Evolutionary conservation across 2,329 filamentous ascomycete genomes (phyloP).

Genomic region (Scytalidium sp.): DNA sequence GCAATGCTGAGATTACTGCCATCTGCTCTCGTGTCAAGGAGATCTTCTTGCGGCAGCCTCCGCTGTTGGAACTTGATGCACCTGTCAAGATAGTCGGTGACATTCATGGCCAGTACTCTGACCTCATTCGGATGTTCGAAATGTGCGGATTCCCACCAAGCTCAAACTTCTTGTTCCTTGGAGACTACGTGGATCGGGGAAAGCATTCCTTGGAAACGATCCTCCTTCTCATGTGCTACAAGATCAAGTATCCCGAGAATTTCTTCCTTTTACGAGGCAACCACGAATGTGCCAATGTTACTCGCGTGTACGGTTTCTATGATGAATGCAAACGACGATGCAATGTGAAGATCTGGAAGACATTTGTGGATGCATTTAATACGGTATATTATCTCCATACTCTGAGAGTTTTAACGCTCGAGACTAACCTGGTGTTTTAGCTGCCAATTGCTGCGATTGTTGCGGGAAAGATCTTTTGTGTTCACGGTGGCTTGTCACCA

Average conservation of each 20-base stretch:
- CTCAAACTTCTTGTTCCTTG: conserved; percentile 90
- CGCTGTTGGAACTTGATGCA: conserved; percentile 84
- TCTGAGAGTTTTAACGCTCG: background rate
- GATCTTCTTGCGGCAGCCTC: conserved; percentile 86
- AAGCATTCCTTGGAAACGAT: conserved; percentile 97
- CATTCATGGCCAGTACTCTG: conserved; percentile 94
- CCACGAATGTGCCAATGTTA: conserved; percentile 96
- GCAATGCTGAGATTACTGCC: conserved; percentile 94
- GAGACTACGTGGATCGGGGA: conserved; percentile 94
- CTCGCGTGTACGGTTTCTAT: conserved; percentile 94
- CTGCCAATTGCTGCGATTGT: conserved; percentile 96
- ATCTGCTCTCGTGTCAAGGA: conserved; percentile 90
- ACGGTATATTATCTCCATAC: conserved; percentile 38
- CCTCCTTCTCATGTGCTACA: conserved; percentile 88
- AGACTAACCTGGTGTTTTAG: conserved; percentile 18
- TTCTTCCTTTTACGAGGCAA: conserved; percentile 95
- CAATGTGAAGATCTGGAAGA: conserved; percentile 98
- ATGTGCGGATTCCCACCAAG: conserved; percentile 96
- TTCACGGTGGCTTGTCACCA: conserved; percentile 91
- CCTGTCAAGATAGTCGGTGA: conserved; percentile 98
- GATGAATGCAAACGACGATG: conserved; percentile 96
- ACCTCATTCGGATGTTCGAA: conserved; percentile 94
- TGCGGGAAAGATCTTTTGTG: conserved; percentile 95
- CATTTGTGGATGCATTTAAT: conserved; percentile 96
- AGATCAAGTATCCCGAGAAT: conserved; percentile 95